Evolutionary conservation across 495 filamentous ascomycete genomes (phyloP).

Genomic region (Alectoria sarmentosa): DNA sequence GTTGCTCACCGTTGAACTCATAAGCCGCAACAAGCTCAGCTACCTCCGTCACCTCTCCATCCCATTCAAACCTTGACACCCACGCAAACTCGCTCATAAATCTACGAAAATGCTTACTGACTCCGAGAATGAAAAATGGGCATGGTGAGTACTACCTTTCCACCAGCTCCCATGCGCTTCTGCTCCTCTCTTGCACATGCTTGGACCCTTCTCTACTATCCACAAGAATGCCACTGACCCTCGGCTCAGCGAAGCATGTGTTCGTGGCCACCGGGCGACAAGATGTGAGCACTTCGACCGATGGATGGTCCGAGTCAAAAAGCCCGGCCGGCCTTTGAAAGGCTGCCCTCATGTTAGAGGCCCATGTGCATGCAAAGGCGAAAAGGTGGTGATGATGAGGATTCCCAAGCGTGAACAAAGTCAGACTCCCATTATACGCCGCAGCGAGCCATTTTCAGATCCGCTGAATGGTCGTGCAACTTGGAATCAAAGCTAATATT

Average conservation of each 20-base stretch:
- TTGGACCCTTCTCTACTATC: neutral
- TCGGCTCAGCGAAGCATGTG: constrained; percentile 62
- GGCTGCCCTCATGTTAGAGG: constrained; percentile 67
- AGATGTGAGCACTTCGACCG: constrained; percentile 72
- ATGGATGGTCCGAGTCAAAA: constrained; percentile 70
- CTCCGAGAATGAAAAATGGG: constrained; percentile 45
- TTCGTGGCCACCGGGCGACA: constrained; percentile 79
- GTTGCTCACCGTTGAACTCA: neutral
- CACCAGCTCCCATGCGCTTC: neutral
- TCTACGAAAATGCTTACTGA: constrained; percentile 39
- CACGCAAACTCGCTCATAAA: neutral
- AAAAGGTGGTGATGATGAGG: constrained; percentile 45
- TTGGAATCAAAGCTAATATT: neutral
- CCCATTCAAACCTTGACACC: neutral
- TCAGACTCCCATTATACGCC: neutral
- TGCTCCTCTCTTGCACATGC: neutral
- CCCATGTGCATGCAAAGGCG: constrained; percentile 49
- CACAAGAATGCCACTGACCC: constrained; percentile 15
- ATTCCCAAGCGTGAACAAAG: constrained; percentile 40
- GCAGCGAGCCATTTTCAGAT: neutral
- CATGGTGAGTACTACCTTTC: constrained; percentile 36
- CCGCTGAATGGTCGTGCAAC: neutral
- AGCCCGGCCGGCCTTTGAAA: constrained; percentile 70
- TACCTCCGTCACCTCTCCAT: neutral
- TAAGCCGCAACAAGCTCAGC: neutral